phyloP scores from a whole-genome alignment of 331 rosid species.

The Quercus lobata region DNA sequence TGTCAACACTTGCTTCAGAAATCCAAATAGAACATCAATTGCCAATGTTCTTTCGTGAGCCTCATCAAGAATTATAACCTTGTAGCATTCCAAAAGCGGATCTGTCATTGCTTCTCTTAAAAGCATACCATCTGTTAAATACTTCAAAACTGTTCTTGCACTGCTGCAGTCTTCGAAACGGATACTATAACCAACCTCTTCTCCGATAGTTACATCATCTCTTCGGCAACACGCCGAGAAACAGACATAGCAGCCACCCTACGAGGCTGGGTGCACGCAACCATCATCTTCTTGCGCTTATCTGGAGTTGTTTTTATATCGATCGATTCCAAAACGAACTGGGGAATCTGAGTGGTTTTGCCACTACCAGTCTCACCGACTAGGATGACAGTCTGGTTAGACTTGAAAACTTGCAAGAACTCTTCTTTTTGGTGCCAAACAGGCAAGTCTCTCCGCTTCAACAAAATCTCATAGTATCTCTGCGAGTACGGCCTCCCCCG shows the following conservation, averaged over 20 bases:
- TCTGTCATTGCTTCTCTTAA: conserved; percentile 97
- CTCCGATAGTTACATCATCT: conserved; percentile 91
- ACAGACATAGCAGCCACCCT: conserved; percentile 99
- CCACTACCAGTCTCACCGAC: conserved; percentile 99
- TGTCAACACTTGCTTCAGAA: conserved; percentile 84
- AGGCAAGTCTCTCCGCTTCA: conserved; percentile 78
- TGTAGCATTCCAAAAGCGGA: conserved; percentile 88
- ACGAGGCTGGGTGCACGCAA: conserved; percentile 96
- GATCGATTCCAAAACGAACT: conserved; percentile 86
- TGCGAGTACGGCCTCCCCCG: conserved; percentile 65
- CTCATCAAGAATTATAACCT: conserved; percentile 89
- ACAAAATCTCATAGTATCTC: conserved; percentile 78
- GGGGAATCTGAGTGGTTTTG: conserved; percentile 98
- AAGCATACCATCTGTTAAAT: conserved; percentile 97
- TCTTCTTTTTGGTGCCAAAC: conserved; percentile 96
- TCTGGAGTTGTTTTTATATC: conserved; percentile 47
- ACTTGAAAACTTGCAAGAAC: conserved; percentile 56
- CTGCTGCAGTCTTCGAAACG: conserved; percentile 97
- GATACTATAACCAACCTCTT: conserved; percentile 98
- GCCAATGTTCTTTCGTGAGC: conserved; percentile 98
- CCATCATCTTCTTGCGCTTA: conserved; percentile 81
- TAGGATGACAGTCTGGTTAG: conserved; percentile 65
- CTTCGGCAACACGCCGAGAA: conserved; percentile 93
- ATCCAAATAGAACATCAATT: conserved; percentile 95
- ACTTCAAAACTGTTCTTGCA: conserved; percentile 88